These are phyloP conservation scores for Elsinoe australis DNA, from an alignment of 2,329 filamentous ascomycete species.

Conservation along the genomic window DNA sequence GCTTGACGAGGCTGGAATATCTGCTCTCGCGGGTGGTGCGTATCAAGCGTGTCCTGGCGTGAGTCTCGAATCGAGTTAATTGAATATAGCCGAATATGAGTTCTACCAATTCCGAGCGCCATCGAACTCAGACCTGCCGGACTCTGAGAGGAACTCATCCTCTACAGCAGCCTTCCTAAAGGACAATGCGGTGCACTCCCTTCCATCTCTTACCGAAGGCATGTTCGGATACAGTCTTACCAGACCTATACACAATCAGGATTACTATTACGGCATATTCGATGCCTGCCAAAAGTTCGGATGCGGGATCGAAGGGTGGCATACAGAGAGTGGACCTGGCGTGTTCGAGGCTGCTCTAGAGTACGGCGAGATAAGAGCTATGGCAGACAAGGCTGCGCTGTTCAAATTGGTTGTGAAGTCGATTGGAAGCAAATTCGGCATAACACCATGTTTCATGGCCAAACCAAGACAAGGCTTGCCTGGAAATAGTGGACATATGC, in stretches of 20 bases:
- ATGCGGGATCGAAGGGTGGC: constrained; percentile 86
- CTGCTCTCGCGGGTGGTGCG: constrained; percentile 83
- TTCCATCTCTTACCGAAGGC: constrained; percentile 77
- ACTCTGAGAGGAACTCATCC: constrained; percentile 52
- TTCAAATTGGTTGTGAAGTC: constrained; percentile 97
- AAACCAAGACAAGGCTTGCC: constrained; percentile 87
- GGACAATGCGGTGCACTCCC: constrained; percentile 61
- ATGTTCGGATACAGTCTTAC: constrained; percentile 96
- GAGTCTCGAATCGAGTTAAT: too few species aligned
- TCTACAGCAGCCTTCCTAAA: constrained; percentile 68
- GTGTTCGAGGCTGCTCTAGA: constrained; percentile 94
- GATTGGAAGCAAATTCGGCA: constrained; percentile 75
- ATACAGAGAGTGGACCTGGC: constrained; percentile 86
- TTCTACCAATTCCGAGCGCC: constrained; percentile 86
- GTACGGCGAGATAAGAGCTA: constrained; percentile 76
- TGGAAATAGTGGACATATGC: constrained; percentile 93
- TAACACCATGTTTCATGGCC: constrained; percentile 97
- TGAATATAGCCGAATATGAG: constrained; percentile 91
- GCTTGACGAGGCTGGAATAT: constrained; percentile 60
- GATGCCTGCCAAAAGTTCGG: constrained; percentile 69
- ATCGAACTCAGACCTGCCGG: constrained; percentile 32
- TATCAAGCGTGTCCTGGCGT: not conserved
- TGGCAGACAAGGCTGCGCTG: constrained; percentile 84
- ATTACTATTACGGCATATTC: constrained; percentile 85
- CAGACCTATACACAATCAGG: constrained; percentile 78